Evolutionary conservation across 2,329 filamentous ascomycete species (phyloP).

Genomic region (Phaeosphaeria sp.): DNA sequence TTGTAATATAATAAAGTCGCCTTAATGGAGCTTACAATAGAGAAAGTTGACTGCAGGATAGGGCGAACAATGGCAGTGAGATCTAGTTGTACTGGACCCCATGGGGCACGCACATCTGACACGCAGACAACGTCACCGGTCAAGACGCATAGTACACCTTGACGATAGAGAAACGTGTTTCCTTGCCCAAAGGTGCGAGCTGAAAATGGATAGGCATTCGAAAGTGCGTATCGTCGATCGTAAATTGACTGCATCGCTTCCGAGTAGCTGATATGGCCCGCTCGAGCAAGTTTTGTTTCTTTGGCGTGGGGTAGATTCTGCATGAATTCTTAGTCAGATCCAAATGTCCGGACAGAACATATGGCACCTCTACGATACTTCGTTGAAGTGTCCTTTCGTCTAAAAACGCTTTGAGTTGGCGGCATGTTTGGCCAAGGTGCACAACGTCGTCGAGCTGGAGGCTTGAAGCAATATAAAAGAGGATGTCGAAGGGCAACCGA

Average conservation of each 20-base stretch:
- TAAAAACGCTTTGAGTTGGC: slow-evolving; percentile 59
- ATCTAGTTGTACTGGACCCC: slow-evolving; percentile 22
- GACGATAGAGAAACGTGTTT: slow-evolving; percentile 67
- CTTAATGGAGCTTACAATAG: slow-evolving; percentile 48
- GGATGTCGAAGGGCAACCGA: slow-evolving; percentile 68
- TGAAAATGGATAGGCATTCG: slow-evolving; percentile 67
- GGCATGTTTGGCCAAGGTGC: slow-evolving; percentile 62
- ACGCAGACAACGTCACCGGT: slow-evolving; percentile 62
- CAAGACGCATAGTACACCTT: slow-evolving; percentile 71
- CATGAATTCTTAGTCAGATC: slow-evolving; percentile 1
- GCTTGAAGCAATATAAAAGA: slow-evolving; percentile 63
- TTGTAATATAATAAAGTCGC: slow-evolving; percentile 42
- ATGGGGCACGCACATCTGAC: slow-evolving; percentile 60
- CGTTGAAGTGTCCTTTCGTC: slow-evolving; percentile 63
- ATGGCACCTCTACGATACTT: not conserved
- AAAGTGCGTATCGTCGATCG: slow-evolving; percentile 67
- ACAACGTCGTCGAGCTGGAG: slow-evolving; percentile 67
- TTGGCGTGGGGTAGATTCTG: slow-evolving; percentile 54
- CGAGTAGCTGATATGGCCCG: slow-evolving; percentile 54
- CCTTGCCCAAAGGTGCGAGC: slow-evolving; percentile 66
- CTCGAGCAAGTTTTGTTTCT: slow-evolving; percentile 52
- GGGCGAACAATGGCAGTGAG: slow-evolving; percentile 22
- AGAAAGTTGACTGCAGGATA: slow-evolving; percentile 6
- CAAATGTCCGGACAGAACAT: slow-evolving; percentile 2
- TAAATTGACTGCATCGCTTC: slow-evolving; percentile 65